These are phyloP conservation scores for Microdochium paspali DNA, from an alignment of 2,329 filamentous ascomycete species.

Conservation along the genomic window DNA sequence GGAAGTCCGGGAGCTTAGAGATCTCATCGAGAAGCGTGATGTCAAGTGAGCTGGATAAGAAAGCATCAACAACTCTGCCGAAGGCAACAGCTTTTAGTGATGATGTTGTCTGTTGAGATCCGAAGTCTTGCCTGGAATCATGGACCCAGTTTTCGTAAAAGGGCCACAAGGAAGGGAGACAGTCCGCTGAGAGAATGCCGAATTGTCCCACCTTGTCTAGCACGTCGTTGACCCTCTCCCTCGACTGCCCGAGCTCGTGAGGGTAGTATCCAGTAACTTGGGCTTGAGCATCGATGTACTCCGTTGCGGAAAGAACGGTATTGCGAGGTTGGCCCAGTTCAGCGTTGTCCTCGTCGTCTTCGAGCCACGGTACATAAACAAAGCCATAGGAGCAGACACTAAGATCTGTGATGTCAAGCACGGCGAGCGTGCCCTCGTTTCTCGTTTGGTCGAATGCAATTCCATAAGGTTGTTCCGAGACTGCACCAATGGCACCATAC, in stretches of 20 bases:
- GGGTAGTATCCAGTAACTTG: not conserved
- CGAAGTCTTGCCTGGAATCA: not conserved
- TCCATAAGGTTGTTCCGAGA: not conserved
- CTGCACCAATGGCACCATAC: not conserved
- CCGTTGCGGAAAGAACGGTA: not conserved
- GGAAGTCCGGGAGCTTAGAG: not conserved
- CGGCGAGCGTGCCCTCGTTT: not conserved
- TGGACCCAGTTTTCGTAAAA: not conserved
- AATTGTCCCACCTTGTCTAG: not conserved
- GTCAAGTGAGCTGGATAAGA: not conserved
- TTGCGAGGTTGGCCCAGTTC: not conserved
- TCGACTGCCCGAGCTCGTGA: not conserved
- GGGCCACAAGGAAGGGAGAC: not conserved
- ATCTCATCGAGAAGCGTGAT: not conserved
- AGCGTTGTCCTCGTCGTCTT: not conserved
- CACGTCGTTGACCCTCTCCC: not conserved
- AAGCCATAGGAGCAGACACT: not conserved
- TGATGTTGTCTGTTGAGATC: not conserved
- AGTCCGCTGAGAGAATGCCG: not conserved
- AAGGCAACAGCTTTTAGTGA: not conserved
- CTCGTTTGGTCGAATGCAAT: not conserved
- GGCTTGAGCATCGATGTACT: not conserved
- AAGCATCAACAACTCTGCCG: not conserved
- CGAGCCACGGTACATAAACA: not conserved
- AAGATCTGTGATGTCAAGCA: not conserved